Percentiles rank a stretch among this genome's conserved stretches.
Conservation (phyloP, 768 basidiomycete genomes). For the Terana coerulea region DNA sequence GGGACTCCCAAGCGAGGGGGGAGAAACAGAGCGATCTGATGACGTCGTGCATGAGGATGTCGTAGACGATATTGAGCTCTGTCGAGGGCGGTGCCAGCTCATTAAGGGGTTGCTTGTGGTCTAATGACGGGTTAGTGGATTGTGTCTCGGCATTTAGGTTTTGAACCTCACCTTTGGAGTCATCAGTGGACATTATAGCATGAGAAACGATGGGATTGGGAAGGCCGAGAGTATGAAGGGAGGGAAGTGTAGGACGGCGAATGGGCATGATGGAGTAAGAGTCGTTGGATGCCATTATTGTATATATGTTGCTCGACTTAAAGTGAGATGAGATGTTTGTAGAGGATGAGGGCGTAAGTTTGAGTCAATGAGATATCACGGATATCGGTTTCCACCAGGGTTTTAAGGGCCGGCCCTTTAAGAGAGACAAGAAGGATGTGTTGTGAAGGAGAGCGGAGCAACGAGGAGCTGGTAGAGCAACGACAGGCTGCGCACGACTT, state of each 20-base stretch:
- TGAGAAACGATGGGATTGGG: conserved; percentile 8
- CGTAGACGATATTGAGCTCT: conserved; percentile 36
- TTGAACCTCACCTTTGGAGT: too few species aligned
- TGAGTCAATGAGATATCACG: conserved; percentile 16
- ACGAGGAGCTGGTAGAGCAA: conserved; percentile 5
- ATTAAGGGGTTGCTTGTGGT: too few species aligned
- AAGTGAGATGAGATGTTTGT: not conserved
- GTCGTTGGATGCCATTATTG: conserved; percentile 12
- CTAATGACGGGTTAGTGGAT: too few species aligned
- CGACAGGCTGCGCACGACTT: not conserved
- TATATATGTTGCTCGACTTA: too few species aligned
- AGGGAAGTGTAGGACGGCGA: conserved; percentile 48
- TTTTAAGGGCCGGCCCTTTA: conserved; percentile 27
- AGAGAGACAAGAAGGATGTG: conserved; percentile 1
- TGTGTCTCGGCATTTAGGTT: too few species aligned
- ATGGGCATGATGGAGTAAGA: conserved; percentile 11
- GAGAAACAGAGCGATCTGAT: conserved; percentile 27
- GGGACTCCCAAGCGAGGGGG: conserved; percentile 13
- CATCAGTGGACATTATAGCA: too few species aligned
- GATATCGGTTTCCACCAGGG: conserved; percentile 26
- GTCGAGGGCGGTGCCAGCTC: conserved; percentile 7
- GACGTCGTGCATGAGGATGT: conserved; percentile 38
- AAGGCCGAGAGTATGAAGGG: conserved; percentile 47
- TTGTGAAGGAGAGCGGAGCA: not conserved
- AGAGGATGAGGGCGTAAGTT: conserved; percentile 9